Evolutionary conservation across 495 filamentous ascomycete genomes (phyloP).

Genomic region (Ramalina peruviana): DNA sequence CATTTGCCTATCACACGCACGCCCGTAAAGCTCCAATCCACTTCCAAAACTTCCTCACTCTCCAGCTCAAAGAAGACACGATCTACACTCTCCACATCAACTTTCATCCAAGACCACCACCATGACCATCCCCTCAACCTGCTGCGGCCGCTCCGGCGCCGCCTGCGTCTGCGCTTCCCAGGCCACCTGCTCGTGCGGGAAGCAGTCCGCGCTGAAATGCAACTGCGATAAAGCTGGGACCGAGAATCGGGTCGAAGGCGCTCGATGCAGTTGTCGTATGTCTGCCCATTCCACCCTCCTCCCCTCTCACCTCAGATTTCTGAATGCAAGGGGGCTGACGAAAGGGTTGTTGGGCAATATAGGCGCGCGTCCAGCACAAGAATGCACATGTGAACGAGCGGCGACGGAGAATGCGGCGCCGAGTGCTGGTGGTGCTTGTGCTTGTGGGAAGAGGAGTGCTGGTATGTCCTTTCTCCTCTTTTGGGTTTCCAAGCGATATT

Average conservation of each 20-base stretch:
- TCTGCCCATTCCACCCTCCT: slow-evolving; percentile 11
- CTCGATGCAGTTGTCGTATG: slow-evolving; percentile 74
- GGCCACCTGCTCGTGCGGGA: slow-evolving; percentile 74
- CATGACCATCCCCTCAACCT: slow-evolving; percentile 46
- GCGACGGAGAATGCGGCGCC: slow-evolving; percentile 53
- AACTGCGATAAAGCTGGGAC: slow-evolving; percentile 60
- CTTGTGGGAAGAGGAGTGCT: slow-evolving; percentile 61
- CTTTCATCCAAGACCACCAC: neutral
- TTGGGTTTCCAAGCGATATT: neutral
- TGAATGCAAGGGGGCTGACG: neutral
- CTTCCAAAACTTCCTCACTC: no score
- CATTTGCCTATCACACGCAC: no score
- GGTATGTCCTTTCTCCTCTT: slow-evolving; percentile 31
- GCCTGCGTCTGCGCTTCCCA: slow-evolving; percentile 49
- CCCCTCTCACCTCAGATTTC: no score
- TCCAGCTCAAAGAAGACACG: no score
- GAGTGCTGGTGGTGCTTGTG: slow-evolving; percentile 47
- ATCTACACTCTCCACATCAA: neutral
- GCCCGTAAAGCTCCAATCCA: no score
- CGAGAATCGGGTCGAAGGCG: slow-evolving; percentile 62
- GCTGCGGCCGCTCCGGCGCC: slow-evolving; percentile 43
- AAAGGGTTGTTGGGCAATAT: neutral
- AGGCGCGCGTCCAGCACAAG: slow-evolving; percentile 58
- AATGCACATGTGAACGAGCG: slow-evolving; percentile 72
- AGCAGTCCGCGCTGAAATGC: slow-evolving; percentile 74